Percentiles rank a stretch among this genome's conserved stretches.
Conservation (phyloP, 2,329 filamentous ascomycete genomes). For the Dactylellina drechsleri region DNA sequence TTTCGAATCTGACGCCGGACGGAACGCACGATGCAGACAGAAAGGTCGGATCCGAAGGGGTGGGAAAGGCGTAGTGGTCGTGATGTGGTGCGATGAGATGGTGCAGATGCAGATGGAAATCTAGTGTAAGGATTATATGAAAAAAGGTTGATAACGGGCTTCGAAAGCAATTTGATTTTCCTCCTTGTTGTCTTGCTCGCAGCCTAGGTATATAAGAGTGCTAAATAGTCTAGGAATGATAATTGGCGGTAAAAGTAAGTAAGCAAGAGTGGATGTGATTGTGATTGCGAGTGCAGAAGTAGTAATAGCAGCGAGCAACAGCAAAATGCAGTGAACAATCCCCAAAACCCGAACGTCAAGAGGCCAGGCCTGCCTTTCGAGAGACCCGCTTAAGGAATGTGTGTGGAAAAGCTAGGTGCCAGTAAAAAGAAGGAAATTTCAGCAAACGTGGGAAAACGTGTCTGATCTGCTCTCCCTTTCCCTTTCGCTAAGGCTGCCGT, state of each 20-base stretch:
- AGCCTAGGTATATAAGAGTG: no score
- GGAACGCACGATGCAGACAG: no score
- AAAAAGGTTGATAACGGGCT: not conserved
- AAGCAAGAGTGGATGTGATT: no score
- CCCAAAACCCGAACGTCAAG: not conserved
- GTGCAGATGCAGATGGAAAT: not conserved
- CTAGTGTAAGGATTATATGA: not conserved
- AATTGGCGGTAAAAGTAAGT: no score
- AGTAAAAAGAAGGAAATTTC: slow-evolving; percentile 22
- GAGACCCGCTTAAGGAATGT: slow-evolving; percentile 54
- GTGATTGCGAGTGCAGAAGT: no score
- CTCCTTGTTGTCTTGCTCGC: no score
- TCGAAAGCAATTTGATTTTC: no score
- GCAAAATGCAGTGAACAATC: not conserved
- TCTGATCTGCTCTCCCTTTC: slow-evolving; percentile 50
- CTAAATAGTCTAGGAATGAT: no score
- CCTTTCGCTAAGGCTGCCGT: slow-evolving; percentile 55
- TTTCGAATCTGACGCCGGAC: not conserved
- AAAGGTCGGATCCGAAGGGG: no score
- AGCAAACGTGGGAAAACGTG: slow-evolving; percentile 54
- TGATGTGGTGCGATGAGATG: no score
- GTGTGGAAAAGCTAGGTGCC: slow-evolving; percentile 48
- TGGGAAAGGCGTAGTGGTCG: no score
- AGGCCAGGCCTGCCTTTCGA: not conserved
- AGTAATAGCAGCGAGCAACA: no score